These are phyloP conservation scores for Rhododendron simsii DNA, from an alignment of 148 eudicot species.

Conservation along the genomic window DNA sequence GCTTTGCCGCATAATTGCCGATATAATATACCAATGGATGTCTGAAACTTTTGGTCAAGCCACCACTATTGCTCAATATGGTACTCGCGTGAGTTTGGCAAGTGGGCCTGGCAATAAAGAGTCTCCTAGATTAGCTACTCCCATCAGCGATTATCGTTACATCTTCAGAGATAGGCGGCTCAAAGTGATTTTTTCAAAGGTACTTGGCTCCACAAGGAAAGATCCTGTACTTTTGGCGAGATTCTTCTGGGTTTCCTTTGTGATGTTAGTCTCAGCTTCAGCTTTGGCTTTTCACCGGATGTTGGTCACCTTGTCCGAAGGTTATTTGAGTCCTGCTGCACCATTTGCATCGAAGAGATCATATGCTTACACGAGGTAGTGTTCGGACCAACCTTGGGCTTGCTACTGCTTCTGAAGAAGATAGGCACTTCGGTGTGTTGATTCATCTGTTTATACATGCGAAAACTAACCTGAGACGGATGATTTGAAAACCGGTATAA, in stretches of 20 bases:
- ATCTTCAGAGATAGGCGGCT: conserved; percentile 67
- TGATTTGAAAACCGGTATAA: not conserved
- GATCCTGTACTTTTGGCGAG: conserved; percentile 52
- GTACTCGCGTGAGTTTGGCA: conserved; percentile 8
- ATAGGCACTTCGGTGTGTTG: not conserved
- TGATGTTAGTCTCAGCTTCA: conserved; percentile 43
- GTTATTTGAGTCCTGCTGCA: conserved; percentile 32
- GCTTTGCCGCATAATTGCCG: conserved; percentile 54
- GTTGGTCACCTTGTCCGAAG: conserved; percentile 41
- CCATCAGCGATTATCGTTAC: conserved; percentile 33
- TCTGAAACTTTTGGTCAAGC: conserved; percentile 23
- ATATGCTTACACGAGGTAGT: conserved; percentile 27
- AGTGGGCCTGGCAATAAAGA: conserved; percentile 6
- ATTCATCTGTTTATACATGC: not conserved
- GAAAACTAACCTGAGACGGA: not conserved
- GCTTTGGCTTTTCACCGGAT: conserved; percentile 64
- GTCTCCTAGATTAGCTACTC: conserved; percentile 23
- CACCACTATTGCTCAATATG: conserved; percentile 8
- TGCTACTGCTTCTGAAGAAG: not conserved
- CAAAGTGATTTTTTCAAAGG: conserved; percentile 56
- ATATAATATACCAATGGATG: conserved; percentile 59
- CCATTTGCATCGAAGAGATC: conserved; percentile 37
- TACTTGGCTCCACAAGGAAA: conserved; percentile 54
- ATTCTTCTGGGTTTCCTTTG: conserved; percentile 44
- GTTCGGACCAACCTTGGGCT: not conserved